Percentiles rank a stretch among this genome's conserved stretches.
Evolutionary conservation across 306 rosid species (phyloP).

Genomic region (Hylodesmum podocarpum): DNA sequence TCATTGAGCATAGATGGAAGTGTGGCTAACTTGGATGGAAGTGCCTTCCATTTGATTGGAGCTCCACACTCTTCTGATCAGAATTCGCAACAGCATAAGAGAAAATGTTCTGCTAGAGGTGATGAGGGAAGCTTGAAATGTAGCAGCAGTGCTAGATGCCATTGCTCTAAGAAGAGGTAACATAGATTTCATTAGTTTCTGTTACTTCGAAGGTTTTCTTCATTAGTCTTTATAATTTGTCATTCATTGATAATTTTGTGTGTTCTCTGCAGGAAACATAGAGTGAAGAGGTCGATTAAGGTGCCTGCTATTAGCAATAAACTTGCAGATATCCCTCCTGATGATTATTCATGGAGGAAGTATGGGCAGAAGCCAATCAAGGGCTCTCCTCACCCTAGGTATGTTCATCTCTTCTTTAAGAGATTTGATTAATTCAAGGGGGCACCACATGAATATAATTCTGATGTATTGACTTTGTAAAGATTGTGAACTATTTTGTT

Average conservation of each 20-base stretch:
- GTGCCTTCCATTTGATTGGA: constrained; percentile 79
- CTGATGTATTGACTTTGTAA: not conserved
- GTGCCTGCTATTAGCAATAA: constrained; percentile 98
- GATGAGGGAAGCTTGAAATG: constrained; percentile 92
- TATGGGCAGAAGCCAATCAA: constrained; percentile 99
- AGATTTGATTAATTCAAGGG: constrained; percentile 4
- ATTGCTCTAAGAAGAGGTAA: constrained; percentile 99
- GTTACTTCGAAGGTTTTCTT: constrained; percentile 14
- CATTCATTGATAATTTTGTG: not conserved
- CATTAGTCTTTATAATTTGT: not conserved
- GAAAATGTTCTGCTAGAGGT: constrained; percentile 83
- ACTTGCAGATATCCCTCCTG: constrained; percentile 97
- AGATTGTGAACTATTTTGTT: not conserved
- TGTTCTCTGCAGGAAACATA: constrained; percentile 67
- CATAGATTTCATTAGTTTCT: constrained; percentile 13
- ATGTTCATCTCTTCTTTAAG: constrained; percentile 19
- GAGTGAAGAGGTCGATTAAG: constrained; percentile 92
- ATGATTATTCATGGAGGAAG: constrained; percentile 99
- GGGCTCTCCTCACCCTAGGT: constrained; percentile 99
- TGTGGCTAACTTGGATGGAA: constrained; percentile 81
- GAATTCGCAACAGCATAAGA: constrained; percentile 78
- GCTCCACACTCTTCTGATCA: constrained; percentile 82
- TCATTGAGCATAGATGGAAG: constrained; percentile 96
- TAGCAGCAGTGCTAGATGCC: constrained; percentile 84
- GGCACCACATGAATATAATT: not conserved